phyloP scores from a whole-genome alignment of 2,329 filamentous ascomycete species.

The Calonectria montana region DNA sequence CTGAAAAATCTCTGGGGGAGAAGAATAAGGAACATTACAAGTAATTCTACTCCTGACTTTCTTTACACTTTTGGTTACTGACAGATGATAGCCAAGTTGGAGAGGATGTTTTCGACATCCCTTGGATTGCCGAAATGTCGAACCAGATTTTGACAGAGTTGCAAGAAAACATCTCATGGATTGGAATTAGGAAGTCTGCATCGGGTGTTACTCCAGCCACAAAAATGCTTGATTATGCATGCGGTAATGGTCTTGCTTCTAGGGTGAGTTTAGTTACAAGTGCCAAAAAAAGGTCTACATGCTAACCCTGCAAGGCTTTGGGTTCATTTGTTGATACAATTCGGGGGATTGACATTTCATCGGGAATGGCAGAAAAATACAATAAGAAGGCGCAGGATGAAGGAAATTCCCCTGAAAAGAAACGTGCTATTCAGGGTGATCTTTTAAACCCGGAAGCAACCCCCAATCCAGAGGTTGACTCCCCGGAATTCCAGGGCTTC shows the following conservation, averaged over 20 bases:
- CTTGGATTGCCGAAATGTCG: constrained; percentile 41
- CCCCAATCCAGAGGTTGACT: constrained; percentile 32
- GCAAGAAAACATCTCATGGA: constrained; percentile 39
- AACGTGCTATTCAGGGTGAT: constrained; percentile 46
- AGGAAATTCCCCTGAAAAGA: constrained; percentile 38
- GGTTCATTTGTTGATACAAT: constrained; percentile 43
- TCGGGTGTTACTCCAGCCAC: not conserved
- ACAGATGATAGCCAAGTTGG: constrained; percentile 30
- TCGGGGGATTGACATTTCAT: constrained; percentile 50
- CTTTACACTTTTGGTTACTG: not conserved
- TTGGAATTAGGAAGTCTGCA: constrained; percentile 29
- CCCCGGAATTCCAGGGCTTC: constrained; percentile 40
- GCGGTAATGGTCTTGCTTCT: constrained; percentile 45
- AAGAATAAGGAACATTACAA: constrained; percentile 44
- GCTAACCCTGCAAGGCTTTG: constrained; percentile 43
- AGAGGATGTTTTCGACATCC: constrained; percentile 28
- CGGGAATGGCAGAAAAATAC: constrained; percentile 46
- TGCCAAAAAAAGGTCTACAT: not conserved
- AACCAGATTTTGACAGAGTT: constrained; percentile 42
- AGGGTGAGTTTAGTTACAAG: constrained; percentile 32
- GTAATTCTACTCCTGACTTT: constrained; percentile 5
- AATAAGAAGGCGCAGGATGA: constrained; percentile 42
- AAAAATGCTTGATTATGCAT: constrained; percentile 48
- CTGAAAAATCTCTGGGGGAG: constrained; percentile 31
- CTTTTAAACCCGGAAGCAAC: constrained; percentile 39